phyloP scores from a whole-genome alignment of 495 filamentous ascomycete genomes.

The Darksidea phi region DNA sequence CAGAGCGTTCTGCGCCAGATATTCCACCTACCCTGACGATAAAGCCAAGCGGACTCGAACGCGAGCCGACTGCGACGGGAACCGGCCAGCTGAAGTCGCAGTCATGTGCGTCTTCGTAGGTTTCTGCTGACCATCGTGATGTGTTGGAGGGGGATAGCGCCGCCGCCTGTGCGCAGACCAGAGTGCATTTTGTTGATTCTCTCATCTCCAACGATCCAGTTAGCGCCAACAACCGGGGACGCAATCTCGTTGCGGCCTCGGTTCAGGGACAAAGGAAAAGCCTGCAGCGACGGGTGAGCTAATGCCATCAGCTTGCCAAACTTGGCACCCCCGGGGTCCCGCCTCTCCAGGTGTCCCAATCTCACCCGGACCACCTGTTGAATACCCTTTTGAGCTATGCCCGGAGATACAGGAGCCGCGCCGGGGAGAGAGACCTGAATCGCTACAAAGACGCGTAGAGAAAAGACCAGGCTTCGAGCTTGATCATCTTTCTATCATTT shows the following conservation, averaged over 20 bases:
- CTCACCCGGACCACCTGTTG: constrained; percentile 33
- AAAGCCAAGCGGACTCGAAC: not conserved
- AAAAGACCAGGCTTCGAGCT: not conserved
- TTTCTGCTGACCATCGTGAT: not conserved
- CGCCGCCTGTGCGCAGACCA: not conserved
- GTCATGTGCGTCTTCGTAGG: not conserved
- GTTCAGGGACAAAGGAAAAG: constrained; percentile 16
- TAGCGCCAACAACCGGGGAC: constrained; percentile 16
- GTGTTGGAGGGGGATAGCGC: not conserved
- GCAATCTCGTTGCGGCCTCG: constrained; percentile 28
- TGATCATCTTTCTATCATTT: not conserved
- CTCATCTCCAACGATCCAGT: constrained; percentile 2
- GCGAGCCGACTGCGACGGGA: not conserved
- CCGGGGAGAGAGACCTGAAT: not conserved
- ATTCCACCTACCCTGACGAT: not conserved
- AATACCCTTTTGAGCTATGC: not conserved
- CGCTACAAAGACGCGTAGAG: not conserved
- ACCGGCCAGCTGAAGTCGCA: not conserved
- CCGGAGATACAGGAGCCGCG: not conserved
- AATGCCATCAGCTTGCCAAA: constrained; percentile 23
- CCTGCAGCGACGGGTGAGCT: constrained; percentile 24
- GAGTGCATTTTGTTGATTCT: constrained; percentile 2
- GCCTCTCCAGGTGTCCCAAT: constrained; percentile 22
- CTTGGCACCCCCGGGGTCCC: constrained; percentile 27
- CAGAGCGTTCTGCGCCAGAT: not conserved